Evolutionary conservation across 345 rosid genomes (phyloP).

Genomic region (Syzygium oleosum): DNA sequence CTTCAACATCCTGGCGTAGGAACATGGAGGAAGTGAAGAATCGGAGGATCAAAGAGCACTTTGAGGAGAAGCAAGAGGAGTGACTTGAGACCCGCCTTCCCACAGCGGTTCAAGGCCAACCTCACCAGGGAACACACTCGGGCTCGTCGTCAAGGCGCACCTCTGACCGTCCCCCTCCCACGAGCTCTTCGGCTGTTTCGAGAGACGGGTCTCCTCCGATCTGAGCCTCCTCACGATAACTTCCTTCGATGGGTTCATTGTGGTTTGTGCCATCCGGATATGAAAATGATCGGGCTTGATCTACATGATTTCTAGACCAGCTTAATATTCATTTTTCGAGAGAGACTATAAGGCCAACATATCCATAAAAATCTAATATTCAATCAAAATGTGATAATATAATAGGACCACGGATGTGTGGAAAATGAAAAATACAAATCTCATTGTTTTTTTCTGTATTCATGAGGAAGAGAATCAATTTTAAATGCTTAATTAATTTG

Average conservation of each 20-base stretch:
- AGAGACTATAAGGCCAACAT: not conserved
- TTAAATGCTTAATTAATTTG: not conserved
- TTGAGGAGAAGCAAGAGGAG: slow-evolving; percentile 31
- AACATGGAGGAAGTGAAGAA: slow-evolving; percentile 14
- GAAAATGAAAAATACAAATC: too few species aligned
- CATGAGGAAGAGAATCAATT: not conserved
- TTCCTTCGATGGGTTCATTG: slow-evolving; percentile 36
- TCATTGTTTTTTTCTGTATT: not conserved
- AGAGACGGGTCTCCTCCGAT: slow-evolving; percentile 28
- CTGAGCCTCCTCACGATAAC: slow-evolving; percentile 29
- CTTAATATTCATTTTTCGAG: too few species aligned
- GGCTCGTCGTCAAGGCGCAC: slow-evolving; percentile 33
- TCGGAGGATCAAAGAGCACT: slow-evolving; percentile 27
- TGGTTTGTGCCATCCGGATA: slow-evolving; percentile 26
- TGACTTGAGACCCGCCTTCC: slow-evolving; percentile 40
- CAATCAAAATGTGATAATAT: not conserved
- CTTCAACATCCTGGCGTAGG: too few species aligned
- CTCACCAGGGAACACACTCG: slow-evolving; percentile 34
- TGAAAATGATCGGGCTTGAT: not conserved
- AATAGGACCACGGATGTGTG: not conserved
- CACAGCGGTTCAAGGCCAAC: slow-evolving; percentile 42
- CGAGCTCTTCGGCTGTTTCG: slow-evolving; percentile 30
- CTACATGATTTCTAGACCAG: not conserved
- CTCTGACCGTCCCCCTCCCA: slow-evolving; percentile 31
- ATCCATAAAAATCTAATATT: too few species aligned